phyloP scores from a whole-genome alignment of 2,329 filamentous ascomycete species.

The Nothophoma quercina region DNA sequence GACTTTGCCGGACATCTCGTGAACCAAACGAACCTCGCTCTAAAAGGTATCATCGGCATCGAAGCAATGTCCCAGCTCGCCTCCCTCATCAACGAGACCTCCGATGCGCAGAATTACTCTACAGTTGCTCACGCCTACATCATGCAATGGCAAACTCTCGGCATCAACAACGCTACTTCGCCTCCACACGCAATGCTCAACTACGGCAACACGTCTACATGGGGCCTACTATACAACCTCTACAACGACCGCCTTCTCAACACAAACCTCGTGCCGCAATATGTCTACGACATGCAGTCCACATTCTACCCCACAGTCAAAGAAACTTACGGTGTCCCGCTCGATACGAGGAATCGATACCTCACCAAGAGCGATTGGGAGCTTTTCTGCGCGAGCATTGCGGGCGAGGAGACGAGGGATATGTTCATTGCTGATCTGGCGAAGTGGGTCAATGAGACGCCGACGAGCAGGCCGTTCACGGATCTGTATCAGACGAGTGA shows the following conservation, averaged over 20 bases:
- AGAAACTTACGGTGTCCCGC: conserved; percentile 81
- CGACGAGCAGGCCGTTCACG: conserved; percentile 76
- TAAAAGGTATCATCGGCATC: conserved; percentile 85
- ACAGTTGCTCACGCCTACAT: conserved; percentile 73
- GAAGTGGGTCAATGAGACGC: conserved; percentile 83
- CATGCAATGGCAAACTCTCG: conserved; percentile 73
- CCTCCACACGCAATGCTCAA: conserved; percentile 77
- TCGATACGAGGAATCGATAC: conserved; percentile 80
- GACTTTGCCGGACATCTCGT: conserved; percentile 82
- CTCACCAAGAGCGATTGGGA: conserved; percentile 90
- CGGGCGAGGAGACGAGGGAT: conserved; percentile 70
- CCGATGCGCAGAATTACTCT: conserved; percentile 66
- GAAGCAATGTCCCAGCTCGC: conserved; percentile 78
- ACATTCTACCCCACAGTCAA: conserved; percentile 81
- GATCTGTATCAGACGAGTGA: conserved; percentile 85
- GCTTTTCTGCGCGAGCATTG: conserved; percentile 84
- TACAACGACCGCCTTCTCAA: conserved; percentile 68
- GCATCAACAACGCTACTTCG: conserved; percentile 67
- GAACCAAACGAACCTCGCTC: conserved; percentile 80
- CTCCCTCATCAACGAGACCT: conserved; percentile 63
- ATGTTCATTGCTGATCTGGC: conserved; percentile 78
- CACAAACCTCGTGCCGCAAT: conserved; percentile 72
- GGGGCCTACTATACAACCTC: conserved; percentile 86
- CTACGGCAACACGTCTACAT: conserved; percentile 81
- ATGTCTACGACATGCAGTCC: conserved; percentile 80